Percentiles rank a stretch among this genome's conserved stretches.
Conservation (phyloP, 2,329 filamentous ascomycete species). For the Clonostachys chloroleuca region DNA sequence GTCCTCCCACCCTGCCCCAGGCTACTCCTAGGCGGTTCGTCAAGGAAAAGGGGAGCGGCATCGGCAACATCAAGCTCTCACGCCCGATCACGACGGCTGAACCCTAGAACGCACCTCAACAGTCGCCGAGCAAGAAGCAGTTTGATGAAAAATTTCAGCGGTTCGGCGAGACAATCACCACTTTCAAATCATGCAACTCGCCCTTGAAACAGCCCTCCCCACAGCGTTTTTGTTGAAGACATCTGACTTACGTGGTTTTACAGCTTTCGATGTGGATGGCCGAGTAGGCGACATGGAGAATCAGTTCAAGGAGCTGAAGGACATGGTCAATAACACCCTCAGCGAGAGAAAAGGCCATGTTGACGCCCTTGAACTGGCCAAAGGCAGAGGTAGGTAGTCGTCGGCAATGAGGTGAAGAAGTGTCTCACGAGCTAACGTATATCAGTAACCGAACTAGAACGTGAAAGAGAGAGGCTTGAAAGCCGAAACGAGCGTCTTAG, state of each 20-base stretch:
- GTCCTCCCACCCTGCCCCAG: constrained; percentile 8
- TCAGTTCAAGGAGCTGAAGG: constrained; percentile 67
- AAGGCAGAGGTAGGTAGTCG: constrained; percentile 61
- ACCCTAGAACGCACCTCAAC: constrained; percentile 23
- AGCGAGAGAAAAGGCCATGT: constrained; percentile 67
- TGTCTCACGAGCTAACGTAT: constrained; percentile 4
- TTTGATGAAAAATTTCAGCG: constrained; percentile 21
- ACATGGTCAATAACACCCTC: constrained; percentile 66
- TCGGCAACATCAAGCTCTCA: no score
- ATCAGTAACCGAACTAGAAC: constrained; percentile 43
- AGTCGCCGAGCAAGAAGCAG: constrained; percentile 23
- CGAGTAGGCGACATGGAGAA: constrained; percentile 73
- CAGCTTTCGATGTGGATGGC: constrained; percentile 77
- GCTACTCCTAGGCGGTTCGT: constrained; percentile 17
- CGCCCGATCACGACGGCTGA: constrained; percentile 9
- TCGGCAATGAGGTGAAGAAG: neutral
- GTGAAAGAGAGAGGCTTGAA: constrained; percentile 38
- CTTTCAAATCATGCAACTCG: constrained; percentile 25
- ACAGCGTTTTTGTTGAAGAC: constrained; percentile 63
- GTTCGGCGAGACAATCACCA: constrained; percentile 22
- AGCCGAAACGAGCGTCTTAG: constrained; percentile 48
- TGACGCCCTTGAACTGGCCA: constrained; percentile 70
- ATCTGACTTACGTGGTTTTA: constrained; percentile 62
- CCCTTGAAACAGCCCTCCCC: constrained; percentile 29
- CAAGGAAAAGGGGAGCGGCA: constrained; percentile 1